Evolutionary conservation across 1,284 basidiomycete genomes (phyloP), one percentile per base, ranked within the genome.

Genomic region (Abortiporus biennis): DNA sequence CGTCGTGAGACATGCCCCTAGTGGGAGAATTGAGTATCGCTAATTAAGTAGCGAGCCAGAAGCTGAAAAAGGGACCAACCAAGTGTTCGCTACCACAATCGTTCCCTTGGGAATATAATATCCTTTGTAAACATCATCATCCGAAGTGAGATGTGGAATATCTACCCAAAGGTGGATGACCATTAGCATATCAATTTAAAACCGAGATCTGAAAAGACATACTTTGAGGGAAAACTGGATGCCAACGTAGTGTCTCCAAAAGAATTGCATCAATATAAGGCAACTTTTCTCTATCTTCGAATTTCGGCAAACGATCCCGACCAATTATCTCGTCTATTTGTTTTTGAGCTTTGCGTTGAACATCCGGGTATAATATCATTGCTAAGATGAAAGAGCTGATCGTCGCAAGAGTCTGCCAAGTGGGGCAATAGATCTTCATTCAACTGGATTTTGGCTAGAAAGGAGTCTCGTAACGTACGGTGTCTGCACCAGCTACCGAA

Each of bases 291-390:
- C 36, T 37, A 22, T 54, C 50, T 9, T 24, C 22, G n/a, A 53
- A 52, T n/a, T 46, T 40, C 2, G 48, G 49, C 11, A 54, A 36
- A 12, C 51, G 43, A 12, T 47, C 44, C n/a, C n/a, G n/a, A 9
- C 53, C 47, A 1, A 54, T 30, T 9, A 55, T 42, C 1, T 30
- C 12, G 36, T 62, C 57, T 8, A 62, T 38, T 43, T 64, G 59
- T 3, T 44, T 37, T 24, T 59, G 61, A 3, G 54, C 53, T 35
- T 47, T 52, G 4, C 21, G n/a, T 34, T 51, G 51, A 6, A 52
- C 41, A 11, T 51, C 46, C 1, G 56, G 56, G 36, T 53, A 46
- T 11, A 50, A 42, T 3, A 47, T 33, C 50, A 55, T 56, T 5
- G 52, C 51, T 6, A 54, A 44, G 27, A 54, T 34, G 43, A 55